A percentile compares a stretch with the other conserved stretches of the same genome.
phyloP scores from a whole-genome alignment of 768 basidiomycete genomes.

The Hygrocybe coccinea region DNA sequence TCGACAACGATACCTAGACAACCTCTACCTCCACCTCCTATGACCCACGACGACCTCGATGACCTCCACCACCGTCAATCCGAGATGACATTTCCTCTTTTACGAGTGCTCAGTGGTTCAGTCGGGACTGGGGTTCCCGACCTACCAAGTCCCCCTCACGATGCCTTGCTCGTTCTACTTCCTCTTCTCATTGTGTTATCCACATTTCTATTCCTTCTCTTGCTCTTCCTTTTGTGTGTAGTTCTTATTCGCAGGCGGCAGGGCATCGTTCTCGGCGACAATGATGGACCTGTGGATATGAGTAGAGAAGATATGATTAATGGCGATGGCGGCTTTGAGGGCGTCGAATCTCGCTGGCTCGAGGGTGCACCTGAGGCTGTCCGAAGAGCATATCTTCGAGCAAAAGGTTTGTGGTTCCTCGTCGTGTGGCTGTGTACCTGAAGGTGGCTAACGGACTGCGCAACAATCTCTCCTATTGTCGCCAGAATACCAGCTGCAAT shows the following conservation, averaged over 20 bases:
- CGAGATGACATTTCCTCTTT: neutral
- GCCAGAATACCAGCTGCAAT: slow-evolving; percentile 76
- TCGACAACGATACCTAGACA: neutral
- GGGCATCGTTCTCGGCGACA: slow-evolving; percentile 75
- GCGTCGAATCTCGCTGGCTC: slow-evolving; percentile 89
- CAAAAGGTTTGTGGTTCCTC: slow-evolving; percentile 64
- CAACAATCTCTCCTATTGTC: neutral
- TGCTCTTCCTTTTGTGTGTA: slow-evolving; percentile 87
- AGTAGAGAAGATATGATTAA: slow-evolving; percentile 85
- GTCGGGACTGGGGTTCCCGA: neutral
- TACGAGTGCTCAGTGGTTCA: neutral
- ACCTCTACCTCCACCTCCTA: neutral
- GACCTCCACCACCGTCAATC: neutral
- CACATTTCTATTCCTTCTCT: slow-evolving; percentile 86
- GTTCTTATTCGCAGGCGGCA: slow-evolving; percentile 75
- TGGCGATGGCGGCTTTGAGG: slow-evolving; percentile 90
- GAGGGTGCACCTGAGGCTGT: slow-evolving; percentile 68
- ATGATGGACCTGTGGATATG: slow-evolving; percentile 91
- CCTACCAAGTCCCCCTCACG: slow-evolving; percentile 32
- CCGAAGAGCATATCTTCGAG: slow-evolving; percentile 69
- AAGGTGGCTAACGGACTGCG: neutral
- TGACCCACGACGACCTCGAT: neutral
- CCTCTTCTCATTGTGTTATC: slow-evolving; percentile 92
- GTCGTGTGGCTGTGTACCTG: neutral
- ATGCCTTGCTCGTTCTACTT: slow-evolving; percentile 80